Evolutionary conservation across 495 filamentous ascomycete species (phyloP).

Genomic region (Penicillium bialowiezense): DNA sequence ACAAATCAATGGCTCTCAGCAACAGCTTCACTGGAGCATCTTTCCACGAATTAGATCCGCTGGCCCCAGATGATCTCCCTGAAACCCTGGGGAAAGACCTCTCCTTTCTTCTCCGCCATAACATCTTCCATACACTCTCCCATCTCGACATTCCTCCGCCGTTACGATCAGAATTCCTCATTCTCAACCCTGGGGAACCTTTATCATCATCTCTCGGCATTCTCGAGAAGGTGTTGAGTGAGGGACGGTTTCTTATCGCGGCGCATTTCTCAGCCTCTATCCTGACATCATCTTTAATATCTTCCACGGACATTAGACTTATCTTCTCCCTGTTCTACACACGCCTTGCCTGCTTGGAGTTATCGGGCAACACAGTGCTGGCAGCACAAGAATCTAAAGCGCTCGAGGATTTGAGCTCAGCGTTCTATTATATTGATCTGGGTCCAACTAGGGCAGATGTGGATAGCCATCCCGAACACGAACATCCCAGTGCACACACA

Average conservation of each 20-base stretch:
- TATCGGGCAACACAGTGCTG: constrained; percentile 65
- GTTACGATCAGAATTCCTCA: constrained; percentile 50
- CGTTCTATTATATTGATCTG: constrained; percentile 60
- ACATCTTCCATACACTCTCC: constrained; percentile 77
- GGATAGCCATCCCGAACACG: constrained; percentile 37
- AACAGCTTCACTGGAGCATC: constrained; percentile 25
- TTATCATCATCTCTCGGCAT: constrained; percentile 31
- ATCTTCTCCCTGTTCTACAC: constrained; percentile 81
- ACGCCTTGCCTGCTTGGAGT: constrained; percentile 76
- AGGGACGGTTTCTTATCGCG: constrained; percentile 65
- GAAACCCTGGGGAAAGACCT: constrained; percentile 62
- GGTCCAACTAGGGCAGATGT: constrained; percentile 24
- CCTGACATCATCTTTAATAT: constrained; percentile 43
- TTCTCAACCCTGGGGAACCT: constrained; percentile 35
- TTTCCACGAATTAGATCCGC: constrained; percentile 32
- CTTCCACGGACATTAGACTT: constrained; percentile 52
- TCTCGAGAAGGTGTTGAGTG: constrained; percentile 69
- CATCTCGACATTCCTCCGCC: constrained; percentile 61
- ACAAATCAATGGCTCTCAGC: constrained; percentile 8
- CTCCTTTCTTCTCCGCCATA: constrained; percentile 71
- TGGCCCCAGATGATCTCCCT: constrained; percentile 34
- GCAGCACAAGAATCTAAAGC: constrained; percentile 84
- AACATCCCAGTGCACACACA: constrained; percentile 23
- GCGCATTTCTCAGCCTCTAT: constrained; percentile 41
- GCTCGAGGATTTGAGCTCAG: constrained; percentile 73